phyloP scores from a whole-genome alignment of 2,329 filamentous ascomycete species.

The Epichloe sylvatica region DNA sequence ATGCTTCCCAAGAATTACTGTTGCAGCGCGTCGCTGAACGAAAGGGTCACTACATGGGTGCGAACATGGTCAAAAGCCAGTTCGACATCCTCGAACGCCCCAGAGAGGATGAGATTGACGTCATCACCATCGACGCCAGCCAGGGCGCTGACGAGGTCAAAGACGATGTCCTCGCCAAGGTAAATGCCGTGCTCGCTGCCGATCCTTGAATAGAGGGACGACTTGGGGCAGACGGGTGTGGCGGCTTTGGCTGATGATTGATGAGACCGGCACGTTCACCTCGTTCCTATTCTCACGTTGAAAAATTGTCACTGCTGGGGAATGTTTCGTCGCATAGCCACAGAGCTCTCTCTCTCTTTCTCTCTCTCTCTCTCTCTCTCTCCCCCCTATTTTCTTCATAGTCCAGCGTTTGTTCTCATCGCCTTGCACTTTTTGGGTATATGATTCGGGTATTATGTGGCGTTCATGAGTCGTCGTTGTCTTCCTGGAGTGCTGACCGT shows the following conservation, averaged over 20 bases:
- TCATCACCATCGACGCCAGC: constrained; percentile 57
- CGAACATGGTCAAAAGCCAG: constrained; percentile 88
- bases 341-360: no score
- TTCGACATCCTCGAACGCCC: constrained; percentile 80
- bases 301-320: no score
- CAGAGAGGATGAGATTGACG: constrained; percentile 53
- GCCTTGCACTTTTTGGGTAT: not conserved
- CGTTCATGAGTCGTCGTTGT: not conserved
- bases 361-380: not conserved
- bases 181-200: constrained; percentile 35
- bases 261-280: no score
- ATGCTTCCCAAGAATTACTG: constrained; percentile 61
- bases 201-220: constrained; percentile 5
- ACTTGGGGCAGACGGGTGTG: not conserved
- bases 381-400: not conserved
- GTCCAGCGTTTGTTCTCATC: not conserved
- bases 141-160: constrained; percentile 44
- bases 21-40: constrained; percentile 60
- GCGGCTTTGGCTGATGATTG: not conserved
- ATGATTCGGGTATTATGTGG: not conserved
- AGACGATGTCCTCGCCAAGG: constrained; percentile 42
- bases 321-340: no score
- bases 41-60: constrained; percentile 88
- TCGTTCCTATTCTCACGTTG: no score
- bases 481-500: not conserved